Evolutionary conservation across 129 eudicot species (phyloP).

Genomic region (Chrysanthemum makinoi): DNA sequence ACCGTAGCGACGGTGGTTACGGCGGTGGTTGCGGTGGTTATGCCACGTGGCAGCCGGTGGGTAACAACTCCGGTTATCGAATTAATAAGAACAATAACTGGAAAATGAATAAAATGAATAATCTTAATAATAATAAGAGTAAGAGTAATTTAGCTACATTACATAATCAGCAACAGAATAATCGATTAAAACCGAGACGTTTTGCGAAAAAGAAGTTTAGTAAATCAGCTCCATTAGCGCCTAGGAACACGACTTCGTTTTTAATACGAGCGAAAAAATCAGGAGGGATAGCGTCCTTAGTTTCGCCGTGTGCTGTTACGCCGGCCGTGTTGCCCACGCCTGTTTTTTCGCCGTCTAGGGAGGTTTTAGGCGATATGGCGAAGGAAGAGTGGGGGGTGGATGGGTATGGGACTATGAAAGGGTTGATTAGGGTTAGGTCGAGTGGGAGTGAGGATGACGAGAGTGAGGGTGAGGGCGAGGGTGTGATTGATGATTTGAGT

Average conservation of each 20-base stretch:
- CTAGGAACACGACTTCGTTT: conserved; percentile 78
- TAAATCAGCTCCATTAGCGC: conserved; percentile 73
- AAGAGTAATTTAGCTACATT: conserved; percentile 45
- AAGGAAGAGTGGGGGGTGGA: conserved; percentile 98
- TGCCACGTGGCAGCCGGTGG: conserved; percentile 7
- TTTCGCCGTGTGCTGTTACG: conserved; percentile 73
- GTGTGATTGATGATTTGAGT: conserved; percentile 89
- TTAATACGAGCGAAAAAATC: conserved; percentile 76
- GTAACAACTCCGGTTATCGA: no score
- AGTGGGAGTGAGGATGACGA: conserved; percentile 50
- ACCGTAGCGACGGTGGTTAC: background rate
- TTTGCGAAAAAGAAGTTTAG: conserved; percentile 54
- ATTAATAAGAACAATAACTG: conserved; percentile 42
- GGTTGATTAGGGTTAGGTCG: conserved; percentile 69
- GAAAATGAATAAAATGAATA: conserved; percentile 55
- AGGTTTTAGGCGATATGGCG: conserved; percentile 82
- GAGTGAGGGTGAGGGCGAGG: conserved; percentile 60
- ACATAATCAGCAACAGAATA: conserved; percentile 50
- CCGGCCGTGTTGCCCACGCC: conserved; percentile 93
- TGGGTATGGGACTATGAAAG: conserved; percentile 93
- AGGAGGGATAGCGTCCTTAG: conserved; percentile 74
- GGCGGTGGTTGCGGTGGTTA: conserved; percentile 44
- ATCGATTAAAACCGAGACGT: conserved; percentile 55
- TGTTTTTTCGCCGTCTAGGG: conserved; percentile 70
- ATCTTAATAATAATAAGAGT: conserved; percentile 26